Evolutionary conservation across 768 basidiomycete genomes (phyloP), one percentile per base, ranked within the genome.

Genomic region (Xerocomellus intermedius): DNA sequence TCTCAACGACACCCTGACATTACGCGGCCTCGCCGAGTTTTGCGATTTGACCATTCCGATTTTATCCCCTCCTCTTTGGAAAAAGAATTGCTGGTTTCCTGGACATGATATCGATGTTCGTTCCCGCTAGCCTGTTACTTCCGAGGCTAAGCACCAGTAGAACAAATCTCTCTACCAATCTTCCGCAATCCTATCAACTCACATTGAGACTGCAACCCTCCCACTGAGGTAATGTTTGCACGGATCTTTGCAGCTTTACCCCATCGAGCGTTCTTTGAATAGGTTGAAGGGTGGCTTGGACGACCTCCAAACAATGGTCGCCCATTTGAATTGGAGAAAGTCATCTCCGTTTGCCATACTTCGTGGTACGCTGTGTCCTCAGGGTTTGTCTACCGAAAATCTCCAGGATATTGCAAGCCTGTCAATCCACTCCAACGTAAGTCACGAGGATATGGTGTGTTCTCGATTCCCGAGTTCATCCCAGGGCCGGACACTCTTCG

Each of bases 1-100:
- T 16, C 58, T 90, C 54, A 87, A 86, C 46, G 89, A 91, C 59
- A 81, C 82, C 4, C 72, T 87, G 19, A 82, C 78, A 69, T 68
- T 86, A 42, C 79, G 77, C 59, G 69, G 73, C 46, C 70, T 82
- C 30, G 67, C 74, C 54, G 83, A 84, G 48, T 62, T 80, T 35
- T 77, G 78, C 4, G 75, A 80, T 19, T 65, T 83, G 60, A 75
- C 68, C 44, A 63, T 85, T 55, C 85, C 85, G 17, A 74, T 86
- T 48, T 72, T 77, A 57, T 58, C 74, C 42, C 76, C 81, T 26
- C 49, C 63, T 32, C 59, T 60, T 2, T 86, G 85, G 85, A 57
- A 69, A 46, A 62, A 59, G 8, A 52, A 64, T 35, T 41, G 61
- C 8, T 74, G 74, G 73, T 53, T 54, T 50, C 48, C 69, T 36